These are phyloP conservation scores for Sporothrix mexicana DNA, from an alignment of 2,329 filamentous ascomycete genomes.

Conservation along the genomic window DNA sequence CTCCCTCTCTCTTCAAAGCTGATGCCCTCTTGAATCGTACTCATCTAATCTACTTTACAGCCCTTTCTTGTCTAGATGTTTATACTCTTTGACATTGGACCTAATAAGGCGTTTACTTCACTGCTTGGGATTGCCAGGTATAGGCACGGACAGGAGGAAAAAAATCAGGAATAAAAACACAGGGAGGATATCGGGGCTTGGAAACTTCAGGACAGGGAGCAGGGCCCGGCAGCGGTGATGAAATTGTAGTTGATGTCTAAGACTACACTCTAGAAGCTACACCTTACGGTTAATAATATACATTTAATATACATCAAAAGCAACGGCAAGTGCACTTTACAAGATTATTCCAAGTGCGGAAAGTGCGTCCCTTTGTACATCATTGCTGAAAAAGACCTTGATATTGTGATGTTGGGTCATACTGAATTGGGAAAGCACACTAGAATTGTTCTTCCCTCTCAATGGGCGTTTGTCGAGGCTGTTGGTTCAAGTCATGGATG, in stretches of 20 bases:
- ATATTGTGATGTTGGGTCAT: background rate
- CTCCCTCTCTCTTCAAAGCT: background rate
- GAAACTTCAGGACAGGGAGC: background rate
- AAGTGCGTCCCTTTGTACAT: background rate
- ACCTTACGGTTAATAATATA: constrained; percentile 28
- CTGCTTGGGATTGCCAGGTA: background rate
- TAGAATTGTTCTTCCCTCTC: constrained; percentile 23
- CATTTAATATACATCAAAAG: constrained; percentile 4
- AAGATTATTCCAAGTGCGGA: background rate
- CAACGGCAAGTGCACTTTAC: no score
- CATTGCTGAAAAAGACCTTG: background rate
- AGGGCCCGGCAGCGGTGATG: background rate
- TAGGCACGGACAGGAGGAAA: constrained; percentile 22
- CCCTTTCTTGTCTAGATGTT: background rate
- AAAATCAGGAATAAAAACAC: background rate
- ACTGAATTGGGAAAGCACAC: constrained; percentile 16
- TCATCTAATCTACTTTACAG: background rate
- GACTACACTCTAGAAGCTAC: constrained; percentile 19
- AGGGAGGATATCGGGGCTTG: constrained; percentile 20
- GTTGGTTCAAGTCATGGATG: background rate
- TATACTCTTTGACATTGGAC: background rate
- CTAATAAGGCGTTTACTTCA: constrained; percentile 6
- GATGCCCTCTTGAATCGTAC: background rate
- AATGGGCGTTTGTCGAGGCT: background rate
- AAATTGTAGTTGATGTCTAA: background rate